Conservation (phyloP, 768 basidiomycete genomes). For the Dacryopinax primogenitus region DNA sequence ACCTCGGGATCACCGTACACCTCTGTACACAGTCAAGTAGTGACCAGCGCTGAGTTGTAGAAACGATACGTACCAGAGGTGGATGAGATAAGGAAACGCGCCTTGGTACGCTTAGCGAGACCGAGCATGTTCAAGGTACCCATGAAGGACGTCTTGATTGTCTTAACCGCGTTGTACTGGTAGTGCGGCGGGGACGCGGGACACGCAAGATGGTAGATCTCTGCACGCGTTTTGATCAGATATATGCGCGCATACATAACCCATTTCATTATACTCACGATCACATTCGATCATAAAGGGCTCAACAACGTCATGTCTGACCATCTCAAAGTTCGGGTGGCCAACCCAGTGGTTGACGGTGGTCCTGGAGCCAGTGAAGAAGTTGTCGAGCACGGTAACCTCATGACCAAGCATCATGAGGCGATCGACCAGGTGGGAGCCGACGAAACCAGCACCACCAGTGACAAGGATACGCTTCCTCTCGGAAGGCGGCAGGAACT, state of each 20-base stretch:
- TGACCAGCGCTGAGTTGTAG: not conserved
- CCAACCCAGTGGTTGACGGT: slow-evolving; percentile 93
- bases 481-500: slow-evolving; percentile 57
- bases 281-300: slow-evolving; percentile 99
- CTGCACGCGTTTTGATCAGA: slow-evolving; percentile 30
- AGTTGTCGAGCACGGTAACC: slow-evolving; percentile 94
- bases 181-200: slow-evolving; percentile 96
- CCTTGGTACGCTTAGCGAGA: slow-evolving; percentile 92
- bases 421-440: slow-evolving; percentile 93
- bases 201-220: slow-evolving; percentile 97
- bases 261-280: slow-evolving; percentile 42
- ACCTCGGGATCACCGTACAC: slow-evolving; percentile 98
- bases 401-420: slow-evolving; percentile 97
- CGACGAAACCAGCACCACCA: slow-evolving; percentile 98
- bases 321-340: slow-evolving; percentile 97
- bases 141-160: slow-evolving; percentile 96
- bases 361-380: slow-evolving; percentile 97
- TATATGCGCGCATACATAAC: slow-evolving; percentile 9
- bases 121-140: slow-evolving; percentile 98
- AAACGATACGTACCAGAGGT: slow-evolving; percentile 59
- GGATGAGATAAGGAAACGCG: slow-evolving; percentile 88
- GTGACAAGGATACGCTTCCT: slow-evolving; percentile 90
- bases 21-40: slow-evolving; percentile 38
- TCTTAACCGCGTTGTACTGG: slow-evolving; percentile 96
- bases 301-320: slow-evolving; percentile 93